phyloP scores from a whole-genome alignment of 2,329 filamentous ascomycete genomes.

The Botrytis fabae region DNA sequence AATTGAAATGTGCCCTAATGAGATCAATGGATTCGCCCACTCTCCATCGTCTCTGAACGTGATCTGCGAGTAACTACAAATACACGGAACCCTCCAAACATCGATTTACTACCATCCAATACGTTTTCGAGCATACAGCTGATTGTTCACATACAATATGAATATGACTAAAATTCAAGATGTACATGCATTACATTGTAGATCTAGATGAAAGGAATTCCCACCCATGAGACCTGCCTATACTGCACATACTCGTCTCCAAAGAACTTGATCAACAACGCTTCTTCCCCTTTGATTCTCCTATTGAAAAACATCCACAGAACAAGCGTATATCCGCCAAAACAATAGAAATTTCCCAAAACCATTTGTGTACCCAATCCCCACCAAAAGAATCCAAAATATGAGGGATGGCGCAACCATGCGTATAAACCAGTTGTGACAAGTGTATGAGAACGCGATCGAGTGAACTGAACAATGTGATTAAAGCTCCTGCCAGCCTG shows the following conservation, averaged over 20 bases:
- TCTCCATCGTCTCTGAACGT: not conserved
- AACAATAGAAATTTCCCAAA: slow-evolving; percentile 79
- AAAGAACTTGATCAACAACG: slow-evolving; percentile 77
- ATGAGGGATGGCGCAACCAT: slow-evolving; percentile 79
- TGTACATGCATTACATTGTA: slow-evolving; percentile 7
- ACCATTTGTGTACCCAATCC: slow-evolving; percentile 90
- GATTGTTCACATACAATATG: not conserved
- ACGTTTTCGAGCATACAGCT: not conserved
- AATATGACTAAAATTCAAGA: not conserved
- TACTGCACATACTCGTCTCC: slow-evolving; percentile 78
- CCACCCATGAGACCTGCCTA: slow-evolving; percentile 66
- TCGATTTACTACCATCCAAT: not conserved
- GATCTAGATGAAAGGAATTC: slow-evolving; percentile 71
- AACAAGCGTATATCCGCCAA: slow-evolving; percentile 70
- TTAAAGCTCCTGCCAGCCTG: slow-evolving; percentile 92
- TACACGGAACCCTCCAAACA: not conserved
- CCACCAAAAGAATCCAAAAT: slow-evolving; percentile 99
- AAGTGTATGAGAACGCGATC: slow-evolving; percentile 69
- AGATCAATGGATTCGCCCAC: not conserved
- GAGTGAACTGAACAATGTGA: slow-evolving; percentile 74
- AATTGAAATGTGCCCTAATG: not conserved
- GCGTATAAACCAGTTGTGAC: slow-evolving; percentile 81
- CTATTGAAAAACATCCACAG: slow-evolving; percentile 82
- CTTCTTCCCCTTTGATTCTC: slow-evolving; percentile 79
- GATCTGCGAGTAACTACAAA: not conserved